Evolutionary conservation across 2,329 filamentous ascomycete genomes (phyloP).

Genomic region (Penicillium brasilianum): DNA sequence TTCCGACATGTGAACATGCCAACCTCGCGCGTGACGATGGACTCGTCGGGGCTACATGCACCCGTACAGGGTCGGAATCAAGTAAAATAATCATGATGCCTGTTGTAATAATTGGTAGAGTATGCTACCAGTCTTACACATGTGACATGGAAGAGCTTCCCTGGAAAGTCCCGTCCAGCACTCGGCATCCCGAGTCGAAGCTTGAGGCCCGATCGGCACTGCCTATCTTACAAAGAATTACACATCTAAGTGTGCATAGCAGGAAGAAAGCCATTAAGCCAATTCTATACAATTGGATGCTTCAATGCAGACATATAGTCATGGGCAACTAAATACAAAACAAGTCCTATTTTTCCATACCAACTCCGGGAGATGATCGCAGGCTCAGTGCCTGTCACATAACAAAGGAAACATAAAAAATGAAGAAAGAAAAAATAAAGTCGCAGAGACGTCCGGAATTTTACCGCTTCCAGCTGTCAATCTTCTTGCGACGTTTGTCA

Average conservation of each 20-base stretch:
- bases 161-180: neutral
- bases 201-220: neutral
- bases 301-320: neutral
- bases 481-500: slow-evolving; percentile 51
- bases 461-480: slow-evolving; percentile 49
- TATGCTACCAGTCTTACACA: neutral
- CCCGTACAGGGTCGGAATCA: neutral
- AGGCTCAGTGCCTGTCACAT: slow-evolving; percentile 4
- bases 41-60: neutral
- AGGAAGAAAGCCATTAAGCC: neutral
- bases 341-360: slow-evolving; percentile 1
- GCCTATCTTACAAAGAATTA: neutral
- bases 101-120: neutral
- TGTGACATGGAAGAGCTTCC: neutral
- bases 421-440: neutral
- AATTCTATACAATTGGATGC: slow-evolving; percentile 2
- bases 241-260: neutral
- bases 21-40: neutral
- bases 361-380: slow-evolving; percentile 16
- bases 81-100: neutral
- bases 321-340: slow-evolving; percentile 3
- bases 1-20: slow-evolving; percentile 19
- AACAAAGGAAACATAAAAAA: neutral
- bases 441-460: neutral
- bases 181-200: slow-evolving; percentile 3